These are phyloP conservation scores for Plasmodium yoelii DNA, from an alignment of 169 alveolate genomes.

Conservation along the genomic window DNA sequence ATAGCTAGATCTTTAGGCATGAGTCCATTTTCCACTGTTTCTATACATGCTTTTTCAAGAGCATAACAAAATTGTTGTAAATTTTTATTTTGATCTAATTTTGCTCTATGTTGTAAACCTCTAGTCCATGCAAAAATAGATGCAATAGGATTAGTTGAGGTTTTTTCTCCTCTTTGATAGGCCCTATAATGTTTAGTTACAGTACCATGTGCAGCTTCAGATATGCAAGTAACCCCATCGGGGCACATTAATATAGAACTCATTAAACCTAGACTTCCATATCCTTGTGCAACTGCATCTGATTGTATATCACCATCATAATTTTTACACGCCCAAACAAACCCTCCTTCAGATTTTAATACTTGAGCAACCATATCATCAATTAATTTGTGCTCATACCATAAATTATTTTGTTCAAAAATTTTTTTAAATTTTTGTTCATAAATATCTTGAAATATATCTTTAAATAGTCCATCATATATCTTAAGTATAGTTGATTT, in stretches of 20 bases:
- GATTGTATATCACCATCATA: slow-evolving; percentile 98
- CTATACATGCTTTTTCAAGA: slow-evolving; percentile 91
- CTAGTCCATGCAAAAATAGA: slow-evolving; percentile 97
- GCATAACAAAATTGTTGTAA: slow-evolving; percentile 89
- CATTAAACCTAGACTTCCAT: slow-evolving; percentile 96
- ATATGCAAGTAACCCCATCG: slow-evolving; percentile 92
- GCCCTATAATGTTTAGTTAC: slow-evolving; percentile 95
- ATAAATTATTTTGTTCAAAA: slow-evolving; percentile 90
- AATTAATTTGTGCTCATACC: slow-evolving; percentile 95
- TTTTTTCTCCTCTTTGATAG: slow-evolving; percentile 90
- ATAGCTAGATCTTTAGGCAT: slow-evolving; percentile 95
- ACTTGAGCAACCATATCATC: slow-evolving; percentile 98
- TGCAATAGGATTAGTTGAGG: slow-evolving; percentile 97
- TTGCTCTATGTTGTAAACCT: slow-evolving; percentile 91
- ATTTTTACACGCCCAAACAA: slow-evolving; percentile 98
- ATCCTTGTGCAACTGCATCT: slow-evolving; percentile 96
- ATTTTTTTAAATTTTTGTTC: slow-evolving; percentile 87
- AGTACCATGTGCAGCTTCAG: slow-evolving; percentile 98
- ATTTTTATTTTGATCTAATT: slow-evolving; percentile 90
- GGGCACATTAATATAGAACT: slow-evolving; percentile 95
- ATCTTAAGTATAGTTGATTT: slow-evolving; percentile 94
- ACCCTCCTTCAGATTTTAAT: slow-evolving; percentile 95
- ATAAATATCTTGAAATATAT: slow-evolving; percentile 92
- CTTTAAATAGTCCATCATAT: slow-evolving; percentile 96
- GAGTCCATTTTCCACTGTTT: slow-evolving; percentile 92